A percentile compares a stretch with the other conserved stretches of the same genome.
phyloP scores from a whole-genome alignment of 495 filamentous ascomycete genomes.

The Parmelia sp. region DNA sequence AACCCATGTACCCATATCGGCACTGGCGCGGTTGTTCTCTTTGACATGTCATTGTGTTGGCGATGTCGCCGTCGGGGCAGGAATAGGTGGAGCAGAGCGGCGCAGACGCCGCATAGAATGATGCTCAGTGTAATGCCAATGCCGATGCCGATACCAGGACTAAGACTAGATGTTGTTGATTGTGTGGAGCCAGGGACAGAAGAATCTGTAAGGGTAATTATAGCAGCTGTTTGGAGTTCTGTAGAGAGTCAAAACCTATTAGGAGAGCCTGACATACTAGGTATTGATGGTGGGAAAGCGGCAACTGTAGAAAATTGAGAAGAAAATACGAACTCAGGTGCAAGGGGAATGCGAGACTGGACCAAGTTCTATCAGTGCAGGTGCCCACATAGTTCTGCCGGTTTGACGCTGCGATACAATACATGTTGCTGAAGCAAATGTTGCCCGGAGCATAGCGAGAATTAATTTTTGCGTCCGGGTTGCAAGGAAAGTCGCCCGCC shows the following conservation, averaged over 20 bases:
- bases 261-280: neutral
- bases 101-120: neutral
- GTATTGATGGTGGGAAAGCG: neutral
- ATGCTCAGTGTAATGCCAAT: neutral
- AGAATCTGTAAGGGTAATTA: neutral
- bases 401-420: neutral
- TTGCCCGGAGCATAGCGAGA: neutral
- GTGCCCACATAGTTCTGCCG: neutral
- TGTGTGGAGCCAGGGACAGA: neutral
- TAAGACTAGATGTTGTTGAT: neutral
- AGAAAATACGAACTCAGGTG: neutral
- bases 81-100: neutral
- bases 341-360: slow-evolving; percentile 8
- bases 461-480: slow-evolving; percentile 4
- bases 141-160: too few relatives aligned
- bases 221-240: neutral
- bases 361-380: slow-evolving; percentile 12
- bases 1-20: neutral
- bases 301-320: neutral
- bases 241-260: neutral
- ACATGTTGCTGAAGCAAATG: neutral
- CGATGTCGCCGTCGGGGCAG: neutral
- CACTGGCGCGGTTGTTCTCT: too few relatives aligned
- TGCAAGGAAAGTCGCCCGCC: neutral
- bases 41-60: too few relatives aligned